Percentiles rank a stretch among this genome's conserved stretches.
These are phyloP conservation scores for Nothopassalora personata DNA, from an alignment of 2,329 filamentous ascomycete genomes.

Conservation along the genomic window DNA sequence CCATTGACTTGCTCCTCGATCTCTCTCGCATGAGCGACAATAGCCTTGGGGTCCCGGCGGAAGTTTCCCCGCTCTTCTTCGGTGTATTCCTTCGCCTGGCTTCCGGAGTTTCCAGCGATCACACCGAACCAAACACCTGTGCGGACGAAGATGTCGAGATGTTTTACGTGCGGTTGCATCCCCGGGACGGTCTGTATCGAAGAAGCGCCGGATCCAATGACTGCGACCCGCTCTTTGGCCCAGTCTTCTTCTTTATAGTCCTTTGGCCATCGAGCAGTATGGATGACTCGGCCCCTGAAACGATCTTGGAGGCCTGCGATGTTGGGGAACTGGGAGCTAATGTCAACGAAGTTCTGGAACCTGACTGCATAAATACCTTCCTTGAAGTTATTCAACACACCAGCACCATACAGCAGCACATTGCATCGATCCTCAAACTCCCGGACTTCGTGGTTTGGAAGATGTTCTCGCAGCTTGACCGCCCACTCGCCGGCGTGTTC, in stretches of 20 bases:
- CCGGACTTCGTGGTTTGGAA: not conserved
- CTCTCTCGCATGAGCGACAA: not conserved
- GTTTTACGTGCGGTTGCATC: conserved; percentile 43
- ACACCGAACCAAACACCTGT: conserved; percentile 28
- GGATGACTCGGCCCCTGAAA: conserved; percentile 40
- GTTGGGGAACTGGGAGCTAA: conserved; percentile 32
- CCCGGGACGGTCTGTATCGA: conserved; percentile 37
- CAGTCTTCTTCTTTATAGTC: conserved; percentile 30
- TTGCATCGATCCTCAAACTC: not conserved
- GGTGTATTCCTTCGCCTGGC: conserved; percentile 25
- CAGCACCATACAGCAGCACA: conserved; percentile 30
- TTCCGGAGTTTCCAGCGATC: conserved; percentile 3
- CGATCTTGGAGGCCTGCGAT: conserved; percentile 35
- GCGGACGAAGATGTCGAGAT: conserved; percentile 43
- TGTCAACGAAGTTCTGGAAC: not conserved
- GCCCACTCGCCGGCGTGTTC: conserved; percentile 4
- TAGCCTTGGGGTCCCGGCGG: not conserved
- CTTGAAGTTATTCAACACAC: conserved; percentile 42
- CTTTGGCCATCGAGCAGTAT: conserved; percentile 35
- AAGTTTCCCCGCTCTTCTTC: conserved; percentile 35
- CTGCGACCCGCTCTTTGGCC: conserved; percentile 1
- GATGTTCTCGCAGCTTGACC: not conserved
- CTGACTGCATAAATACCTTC: not conserved
- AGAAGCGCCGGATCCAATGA: not conserved
- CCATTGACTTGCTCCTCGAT: not conserved